Percentiles rank a stretch among this genome's conserved stretches.
These are phyloP conservation scores for Phytopythium cucurbitacearum DNA, from an alignment of 352 stramenopile species.

Conservation along the genomic window DNA sequence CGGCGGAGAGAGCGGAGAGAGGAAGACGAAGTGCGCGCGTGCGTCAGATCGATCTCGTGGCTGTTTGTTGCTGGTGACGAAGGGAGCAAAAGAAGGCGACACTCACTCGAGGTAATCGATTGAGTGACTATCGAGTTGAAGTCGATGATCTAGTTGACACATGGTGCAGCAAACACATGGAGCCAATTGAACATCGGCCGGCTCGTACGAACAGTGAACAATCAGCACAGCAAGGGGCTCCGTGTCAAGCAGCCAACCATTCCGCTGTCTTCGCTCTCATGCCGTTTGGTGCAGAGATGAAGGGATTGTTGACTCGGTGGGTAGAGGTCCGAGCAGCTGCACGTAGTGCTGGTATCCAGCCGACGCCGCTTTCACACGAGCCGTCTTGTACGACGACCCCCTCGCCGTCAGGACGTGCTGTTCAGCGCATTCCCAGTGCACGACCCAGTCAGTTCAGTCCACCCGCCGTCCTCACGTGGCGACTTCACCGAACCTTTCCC, in stretches of 20 bases:
- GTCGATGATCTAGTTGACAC: too few species aligned
- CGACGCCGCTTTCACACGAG: conserved; percentile 24
- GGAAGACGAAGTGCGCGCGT: too few species aligned
- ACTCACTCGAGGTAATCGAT: neutral
- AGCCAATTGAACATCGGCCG: too few species aligned
- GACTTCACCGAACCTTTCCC: conserved; percentile 19
- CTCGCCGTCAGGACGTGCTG: neutral
- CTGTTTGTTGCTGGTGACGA: too few species aligned
- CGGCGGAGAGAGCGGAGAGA: neutral
- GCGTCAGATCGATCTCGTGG: too few species aligned
- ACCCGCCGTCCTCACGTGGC: neutral
- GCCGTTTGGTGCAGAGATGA: too few species aligned
- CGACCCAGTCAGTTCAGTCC: too few species aligned
- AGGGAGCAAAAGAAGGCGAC: neutral
- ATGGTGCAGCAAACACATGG: too few species aligned
- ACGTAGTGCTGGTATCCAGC: conserved; percentile 21
- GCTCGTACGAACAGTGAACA: too few species aligned
- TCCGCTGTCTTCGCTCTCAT: neutral
- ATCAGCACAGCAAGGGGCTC: too few species aligned
- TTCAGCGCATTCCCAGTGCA: neutral
- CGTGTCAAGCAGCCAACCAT: too few species aligned
- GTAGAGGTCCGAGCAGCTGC: conserved; percentile 2
- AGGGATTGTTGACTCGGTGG: neutral
- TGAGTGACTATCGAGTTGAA: conserved; percentile 1
- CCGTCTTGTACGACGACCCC: conserved; percentile 6